These are phyloP conservation scores for Cinnamomum chago DNA, from an alignment of 164 flowering plant species.

Conservation along the genomic window DNA sequence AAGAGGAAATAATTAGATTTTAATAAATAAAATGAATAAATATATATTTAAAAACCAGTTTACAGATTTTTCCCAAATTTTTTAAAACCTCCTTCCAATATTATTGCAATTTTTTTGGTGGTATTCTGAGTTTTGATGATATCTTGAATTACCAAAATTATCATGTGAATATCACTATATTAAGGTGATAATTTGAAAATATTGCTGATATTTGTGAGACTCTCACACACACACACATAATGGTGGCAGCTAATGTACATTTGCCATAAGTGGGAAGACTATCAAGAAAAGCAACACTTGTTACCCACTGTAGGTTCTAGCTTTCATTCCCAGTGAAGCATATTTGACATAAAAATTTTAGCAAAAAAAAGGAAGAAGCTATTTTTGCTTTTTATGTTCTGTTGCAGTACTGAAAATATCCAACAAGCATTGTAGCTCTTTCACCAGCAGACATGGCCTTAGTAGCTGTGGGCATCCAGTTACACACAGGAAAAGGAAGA, in stretches of 20 bases:
- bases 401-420: constrained; percentile 74
- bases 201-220: too few species aligned
- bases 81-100: too few species aligned
- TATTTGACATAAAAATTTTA: not conserved
- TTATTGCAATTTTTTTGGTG: too few species aligned
- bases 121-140: too few species aligned
- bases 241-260: constrained; percentile 72
- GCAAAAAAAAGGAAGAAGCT: not conserved
- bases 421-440: constrained; percentile 81
- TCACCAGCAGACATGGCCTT: constrained; percentile 97
- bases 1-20: too few species aligned
- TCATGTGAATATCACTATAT: too few species aligned
- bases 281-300: constrained; percentile 94
- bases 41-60: too few species aligned
- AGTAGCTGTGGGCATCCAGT: constrained; percentile 87
- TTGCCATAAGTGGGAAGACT: constrained; percentile 98
- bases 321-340: not conserved
- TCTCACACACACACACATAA: too few species aligned
- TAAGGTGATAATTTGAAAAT: too few species aligned
- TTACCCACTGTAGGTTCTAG: constrained; percentile 22
- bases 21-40: too few species aligned
- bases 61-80: too few species aligned
- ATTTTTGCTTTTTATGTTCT: not conserved
- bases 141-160: too few species aligned
- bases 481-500: constrained; percentile 93